A percentile compares a stretch with the other conserved stretches of the same genome.
Conservation (phyloP, 2,329 filamentous ascomycete species). For the Monosporascus ibericus region DNA sequence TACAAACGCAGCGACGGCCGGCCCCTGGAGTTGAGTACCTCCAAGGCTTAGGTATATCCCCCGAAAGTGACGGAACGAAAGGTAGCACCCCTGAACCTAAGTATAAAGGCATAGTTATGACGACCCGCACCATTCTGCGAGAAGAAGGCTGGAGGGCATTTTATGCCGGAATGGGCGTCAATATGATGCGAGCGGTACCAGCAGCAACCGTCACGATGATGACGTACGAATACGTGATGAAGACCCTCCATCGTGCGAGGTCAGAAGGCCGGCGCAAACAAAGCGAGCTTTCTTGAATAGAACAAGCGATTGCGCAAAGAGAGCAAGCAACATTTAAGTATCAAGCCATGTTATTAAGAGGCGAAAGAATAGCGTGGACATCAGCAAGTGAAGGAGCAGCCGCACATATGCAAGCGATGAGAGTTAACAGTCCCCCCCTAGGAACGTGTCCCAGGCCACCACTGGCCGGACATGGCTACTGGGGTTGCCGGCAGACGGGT, state of each 20-base stretch:
- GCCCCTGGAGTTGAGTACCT: slow-evolving; percentile 48
- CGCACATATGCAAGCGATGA: too few relatives aligned
- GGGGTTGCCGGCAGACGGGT: too few relatives aligned
- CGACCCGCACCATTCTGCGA: slow-evolving; percentile 73
- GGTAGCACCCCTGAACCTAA: slow-evolving; percentile 31
- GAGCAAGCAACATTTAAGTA: not conserved
- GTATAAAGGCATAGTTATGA: slow-evolving; percentile 76
- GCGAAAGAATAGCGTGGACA: too few relatives aligned
- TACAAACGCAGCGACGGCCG: slow-evolving; percentile 87
- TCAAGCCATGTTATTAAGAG: too few relatives aligned
- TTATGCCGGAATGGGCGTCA: slow-evolving; percentile 94
- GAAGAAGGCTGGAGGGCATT: slow-evolving; percentile 97
- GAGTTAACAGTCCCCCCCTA: too few relatives aligned
- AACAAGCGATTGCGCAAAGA: not conserved
- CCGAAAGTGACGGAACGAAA: slow-evolving; percentile 33
- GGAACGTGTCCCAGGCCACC: too few relatives aligned
- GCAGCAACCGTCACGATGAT: slow-evolving; percentile 96
- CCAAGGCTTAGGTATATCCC: slow-evolving; percentile 41
- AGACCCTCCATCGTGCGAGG: slow-evolving; percentile 40
- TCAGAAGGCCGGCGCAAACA: slow-evolving; percentile 31
- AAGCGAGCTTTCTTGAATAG: slow-evolving; percentile 2
- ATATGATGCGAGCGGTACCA: slow-evolving; percentile 92
- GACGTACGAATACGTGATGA: slow-evolving; percentile 80
- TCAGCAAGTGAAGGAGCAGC: too few relatives aligned
- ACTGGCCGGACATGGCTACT: too few relatives aligned